Base-by-base conservation (phyloP, 768 basidiomycete species). In the Trametes villosa region DNA sequence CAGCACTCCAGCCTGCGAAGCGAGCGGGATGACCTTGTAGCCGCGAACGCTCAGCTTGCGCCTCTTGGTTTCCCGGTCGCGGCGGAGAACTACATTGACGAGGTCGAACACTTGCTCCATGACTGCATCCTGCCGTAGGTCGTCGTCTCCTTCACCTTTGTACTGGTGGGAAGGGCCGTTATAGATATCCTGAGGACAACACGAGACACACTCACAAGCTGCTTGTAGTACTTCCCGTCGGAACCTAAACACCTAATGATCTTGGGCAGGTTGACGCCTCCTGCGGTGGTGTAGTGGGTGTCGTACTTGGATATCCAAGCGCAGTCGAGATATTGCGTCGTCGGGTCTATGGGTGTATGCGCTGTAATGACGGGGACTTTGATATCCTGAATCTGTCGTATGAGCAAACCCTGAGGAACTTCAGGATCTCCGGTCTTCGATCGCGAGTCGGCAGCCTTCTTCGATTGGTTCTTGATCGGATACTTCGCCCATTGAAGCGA, bases 51-150 rank as follows among this genome's bases (percentile, higher is more conserved):
- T 77, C 24, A 99, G 78, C 40, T 84, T 76, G 11, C 97, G 86
- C 53, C 83, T 81, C 52, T 82, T 80, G 0, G 95, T 94, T 67
- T 91, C 86, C 31, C 86, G 80, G 71, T 99, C 94, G 18, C 79
- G 79, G 2, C 69, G 69, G 17, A 99, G 81, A 2, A 98, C 82
- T 9, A 82, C 75, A 64, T 98, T 98, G 57, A 95, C 89, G 20
- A 98, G 80, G 20, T 86, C 85, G 68, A 99, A 99, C 2, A 97
- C 94, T 74, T 99, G 97, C 69, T 98, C 94, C 96, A 99, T 98
- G 53, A 98, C 94, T 0, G 96, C 96, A 70, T 99, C 97, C 74
- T 99, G 97, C 40, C 97, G 87, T 46, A 97, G 72, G 68, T 99
- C 97, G 66, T 99, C 97, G 11, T 85, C 80, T 9, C 90, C 90